Percentiles rank a stretch among this genome's conserved stretches.
phyloP scores from a whole-genome alignment of 306 rosid species.

The Sophora flavescens region DNA sequence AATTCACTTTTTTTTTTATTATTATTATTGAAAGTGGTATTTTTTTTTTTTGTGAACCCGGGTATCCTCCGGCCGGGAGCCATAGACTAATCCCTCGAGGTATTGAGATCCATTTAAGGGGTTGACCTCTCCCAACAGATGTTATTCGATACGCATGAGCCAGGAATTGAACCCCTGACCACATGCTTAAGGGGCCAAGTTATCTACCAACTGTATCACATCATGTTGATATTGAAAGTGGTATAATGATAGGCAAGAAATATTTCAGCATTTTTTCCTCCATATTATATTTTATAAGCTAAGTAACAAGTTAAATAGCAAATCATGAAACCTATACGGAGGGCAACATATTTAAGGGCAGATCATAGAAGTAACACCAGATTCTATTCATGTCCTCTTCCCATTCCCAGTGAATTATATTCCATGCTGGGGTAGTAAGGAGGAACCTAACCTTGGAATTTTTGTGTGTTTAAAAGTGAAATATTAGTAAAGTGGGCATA shows the following conservation, averaged over 20 bases:
- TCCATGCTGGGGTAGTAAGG: constrained; percentile 25
- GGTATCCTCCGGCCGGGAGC: no score
- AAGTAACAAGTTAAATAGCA: constrained; percentile 14
- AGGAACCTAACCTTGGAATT: constrained; percentile 43
- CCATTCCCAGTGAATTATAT: constrained; percentile 33
- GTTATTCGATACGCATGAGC: no score
- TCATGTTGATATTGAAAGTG: constrained; percentile 22
- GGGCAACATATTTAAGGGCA: neutral
- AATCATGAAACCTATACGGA: neutral
- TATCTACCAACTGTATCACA: no score
- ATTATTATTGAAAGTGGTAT: constrained; percentile 12
- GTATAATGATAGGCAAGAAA: constrained; percentile 17
- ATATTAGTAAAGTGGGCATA: constrained; percentile 37
- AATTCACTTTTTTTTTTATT: neutral
- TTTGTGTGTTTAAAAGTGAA: constrained; percentile 23
- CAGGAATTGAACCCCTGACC: no score
- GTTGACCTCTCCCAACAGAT: no score
- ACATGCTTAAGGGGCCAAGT: no score
- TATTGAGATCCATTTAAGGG: no score
- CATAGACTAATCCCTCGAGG: no score
- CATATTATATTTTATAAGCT: neutral
- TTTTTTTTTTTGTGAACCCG: no score
- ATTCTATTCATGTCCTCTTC: constrained; percentile 40
- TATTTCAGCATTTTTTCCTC: constrained; percentile 40
- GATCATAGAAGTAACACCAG: constrained; percentile 35